phyloP scores from a whole-genome alignment of 192 early-diverging fungal genomes.

The Coemansia sp. region DNA sequence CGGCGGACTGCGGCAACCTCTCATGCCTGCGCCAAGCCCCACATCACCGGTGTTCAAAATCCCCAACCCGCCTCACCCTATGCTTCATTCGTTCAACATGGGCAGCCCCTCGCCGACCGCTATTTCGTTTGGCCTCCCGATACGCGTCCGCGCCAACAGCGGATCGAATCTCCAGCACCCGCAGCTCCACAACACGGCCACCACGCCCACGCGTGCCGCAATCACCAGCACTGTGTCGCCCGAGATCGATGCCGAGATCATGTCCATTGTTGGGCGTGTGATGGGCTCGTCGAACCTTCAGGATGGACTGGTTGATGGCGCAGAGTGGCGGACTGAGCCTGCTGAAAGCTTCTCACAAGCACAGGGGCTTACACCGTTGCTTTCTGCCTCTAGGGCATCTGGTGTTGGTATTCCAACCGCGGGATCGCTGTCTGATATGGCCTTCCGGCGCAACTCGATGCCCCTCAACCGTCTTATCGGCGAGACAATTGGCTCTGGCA shows the following conservation, averaged over 20 bases:
- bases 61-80: constrained; percentile 20
- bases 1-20: background rate
- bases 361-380: background rate
- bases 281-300: constrained; percentile 41
- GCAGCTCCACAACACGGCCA: background rate
- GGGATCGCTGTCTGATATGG: constrained; percentile 10
- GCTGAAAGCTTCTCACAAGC: background rate
- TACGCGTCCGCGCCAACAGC: constrained; percentile 37
- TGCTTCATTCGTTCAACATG: constrained; percentile 10
- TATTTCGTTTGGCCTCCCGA: constrained; percentile 6
- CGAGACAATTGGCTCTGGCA: background rate
- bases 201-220: background rate
- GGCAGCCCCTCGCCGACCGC: constrained; percentile 2
- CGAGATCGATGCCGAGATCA: constrained; percentile 44
- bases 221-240: constrained; percentile 15
- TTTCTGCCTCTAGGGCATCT: background rate
- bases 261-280: constrained; percentile 43
- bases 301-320: constrained; percentile 32
- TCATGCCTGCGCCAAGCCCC: background rate
- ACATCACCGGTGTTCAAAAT: background rate
- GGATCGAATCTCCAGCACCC: constrained; percentile 14
- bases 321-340: constrained; percentile 43
- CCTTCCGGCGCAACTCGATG: constrained; percentile 37
- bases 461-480: constrained; percentile 12
- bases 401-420: background rate